Conservation (phyloP, 139 green algal genomes). For the Chlamydomonas incerta region DNA sequence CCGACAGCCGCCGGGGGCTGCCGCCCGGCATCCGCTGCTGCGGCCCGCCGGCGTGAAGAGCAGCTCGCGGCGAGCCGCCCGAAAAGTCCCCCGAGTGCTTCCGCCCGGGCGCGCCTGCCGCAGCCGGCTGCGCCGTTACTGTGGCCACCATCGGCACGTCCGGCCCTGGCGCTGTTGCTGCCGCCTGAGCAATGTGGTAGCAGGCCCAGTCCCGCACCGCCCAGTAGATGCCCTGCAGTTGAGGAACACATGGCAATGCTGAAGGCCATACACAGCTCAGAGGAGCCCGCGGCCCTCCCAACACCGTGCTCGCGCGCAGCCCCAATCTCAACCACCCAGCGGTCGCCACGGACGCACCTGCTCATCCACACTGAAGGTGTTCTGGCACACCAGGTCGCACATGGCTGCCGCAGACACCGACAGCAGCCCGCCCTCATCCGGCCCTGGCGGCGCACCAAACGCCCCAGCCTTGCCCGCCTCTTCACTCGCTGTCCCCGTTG, state of each 20-base stretch:
- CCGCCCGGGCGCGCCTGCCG: too few species aligned
- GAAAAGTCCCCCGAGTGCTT: too few species aligned
- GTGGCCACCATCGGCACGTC: too few species aligned
- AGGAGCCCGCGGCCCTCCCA: too few species aligned
- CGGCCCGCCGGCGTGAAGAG: too few species aligned
- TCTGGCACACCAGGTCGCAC: slow-evolving; percentile 45
- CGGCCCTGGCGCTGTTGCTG: too few species aligned
- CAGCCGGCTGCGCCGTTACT: too few species aligned
- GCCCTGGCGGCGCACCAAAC: not conserved
- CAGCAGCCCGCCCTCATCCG: not conserved
- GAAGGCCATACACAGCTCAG: too few species aligned
- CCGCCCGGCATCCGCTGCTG: not conserved
- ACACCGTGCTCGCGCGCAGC: too few species aligned
- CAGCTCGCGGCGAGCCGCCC: too few species aligned
- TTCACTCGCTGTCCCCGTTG: slow-evolving; percentile 3
- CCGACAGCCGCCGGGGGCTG: not conserved
- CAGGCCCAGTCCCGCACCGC: slow-evolving; percentile 9
- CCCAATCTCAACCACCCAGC: slow-evolving; percentile 61
- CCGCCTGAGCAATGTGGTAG: too few species aligned
- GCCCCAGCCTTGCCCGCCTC: slow-evolving; percentile 35
- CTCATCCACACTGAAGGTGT: slow-evolving; percentile 56
- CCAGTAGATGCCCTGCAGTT: not conserved
- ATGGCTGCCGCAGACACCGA: slow-evolving; percentile 20
- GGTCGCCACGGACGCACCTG: not conserved
- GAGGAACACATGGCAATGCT: too few species aligned